Evolutionary conservation across 2,329 filamentous ascomycete genomes (phyloP).

Genomic region (Grosmannia clavigera): DNA sequence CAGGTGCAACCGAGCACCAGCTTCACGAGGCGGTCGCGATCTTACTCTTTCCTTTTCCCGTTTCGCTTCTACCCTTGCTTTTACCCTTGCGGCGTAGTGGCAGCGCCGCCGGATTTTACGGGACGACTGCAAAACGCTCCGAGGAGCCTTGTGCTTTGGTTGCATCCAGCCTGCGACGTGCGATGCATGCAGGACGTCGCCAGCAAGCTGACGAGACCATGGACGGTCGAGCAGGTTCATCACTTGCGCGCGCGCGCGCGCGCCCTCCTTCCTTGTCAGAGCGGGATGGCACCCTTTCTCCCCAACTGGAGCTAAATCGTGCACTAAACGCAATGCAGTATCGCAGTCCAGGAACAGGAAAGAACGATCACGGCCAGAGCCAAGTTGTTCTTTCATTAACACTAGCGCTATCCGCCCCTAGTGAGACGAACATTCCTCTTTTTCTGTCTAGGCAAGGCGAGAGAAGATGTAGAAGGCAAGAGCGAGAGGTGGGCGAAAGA

Average conservation of each 20-base stretch:
- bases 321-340: not conserved
- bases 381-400: not conserved
- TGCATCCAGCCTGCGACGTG: not conserved
- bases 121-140: not conserved
- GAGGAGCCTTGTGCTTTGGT: not conserved
- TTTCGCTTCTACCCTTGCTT: not conserved
- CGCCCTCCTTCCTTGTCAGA: not conserved
- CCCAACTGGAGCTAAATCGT: conserved; percentile 1
- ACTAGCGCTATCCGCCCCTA: not conserved
- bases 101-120: not conserved
- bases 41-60: too few species aligned
- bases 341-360: not conserved
- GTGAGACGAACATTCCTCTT: not conserved
- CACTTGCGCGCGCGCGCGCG: not conserved
- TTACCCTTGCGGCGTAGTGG: not conserved
- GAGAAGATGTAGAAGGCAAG: not conserved
- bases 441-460: not conserved
- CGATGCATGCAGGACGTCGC: not conserved
- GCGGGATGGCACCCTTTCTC: conserved; percentile 4
- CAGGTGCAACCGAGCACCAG: not conserved
- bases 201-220: not conserved
- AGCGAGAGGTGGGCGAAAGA: not conserved
- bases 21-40: not conserved
- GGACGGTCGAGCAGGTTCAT: not conserved
- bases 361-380: not conserved